Conservation (phyloP, 306 rosid species). For the Casuarina cunninghamiana region DNA sequence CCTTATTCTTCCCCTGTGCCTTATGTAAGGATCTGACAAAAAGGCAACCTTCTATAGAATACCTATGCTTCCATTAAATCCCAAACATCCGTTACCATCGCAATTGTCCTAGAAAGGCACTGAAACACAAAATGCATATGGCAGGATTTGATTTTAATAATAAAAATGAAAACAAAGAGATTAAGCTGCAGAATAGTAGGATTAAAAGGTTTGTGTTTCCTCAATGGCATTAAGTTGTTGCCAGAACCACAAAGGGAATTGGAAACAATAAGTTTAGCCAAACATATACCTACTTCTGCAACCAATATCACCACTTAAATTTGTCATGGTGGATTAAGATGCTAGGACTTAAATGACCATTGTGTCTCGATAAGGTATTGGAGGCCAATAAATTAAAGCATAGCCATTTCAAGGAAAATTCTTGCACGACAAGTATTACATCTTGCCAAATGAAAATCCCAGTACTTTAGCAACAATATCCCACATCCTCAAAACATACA, state of each 20-base stretch:
- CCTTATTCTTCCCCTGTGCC: no score
- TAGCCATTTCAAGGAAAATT: not conserved
- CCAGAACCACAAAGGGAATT: not conserved
- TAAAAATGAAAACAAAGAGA: not conserved
- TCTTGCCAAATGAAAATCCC: not conserved
- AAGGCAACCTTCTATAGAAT: no score
- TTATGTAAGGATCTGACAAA: no score
- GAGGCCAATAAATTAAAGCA: not conserved
- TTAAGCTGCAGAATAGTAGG: not conserved
- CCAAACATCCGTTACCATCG: constrained; percentile 66
- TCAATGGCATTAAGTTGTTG: not conserved
- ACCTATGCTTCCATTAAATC: not conserved
- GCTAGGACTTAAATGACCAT: no score
- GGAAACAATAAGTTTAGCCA: not conserved
- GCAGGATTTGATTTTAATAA: not conserved
- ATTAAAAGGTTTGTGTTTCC: not conserved
- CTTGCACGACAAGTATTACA: no score
- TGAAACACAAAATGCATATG: constrained; percentile 30
- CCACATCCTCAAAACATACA: not conserved
- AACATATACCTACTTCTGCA: not conserved
- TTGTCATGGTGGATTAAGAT: not conserved
- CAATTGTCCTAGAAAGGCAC: constrained; percentile 75
- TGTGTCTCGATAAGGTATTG: not conserved
- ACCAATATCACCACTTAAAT: not conserved
- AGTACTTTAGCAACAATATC: not conserved